Conservation (phyloP, 140 eudicot species). For the Bidens hawaiensis region DNA sequence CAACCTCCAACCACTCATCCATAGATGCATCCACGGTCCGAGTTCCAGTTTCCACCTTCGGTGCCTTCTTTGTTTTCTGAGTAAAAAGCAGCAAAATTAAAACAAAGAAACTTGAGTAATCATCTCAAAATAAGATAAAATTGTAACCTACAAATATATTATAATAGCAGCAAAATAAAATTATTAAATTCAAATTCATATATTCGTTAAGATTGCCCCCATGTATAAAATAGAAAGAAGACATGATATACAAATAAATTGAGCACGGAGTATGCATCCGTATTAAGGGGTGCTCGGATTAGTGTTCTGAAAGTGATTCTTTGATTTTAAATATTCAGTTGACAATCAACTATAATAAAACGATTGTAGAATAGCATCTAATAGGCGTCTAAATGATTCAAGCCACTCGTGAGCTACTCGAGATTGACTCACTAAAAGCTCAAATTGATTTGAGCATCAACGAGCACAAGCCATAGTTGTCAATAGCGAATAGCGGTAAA, state of each 20-base stretch:
- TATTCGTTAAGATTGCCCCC: not conserved
- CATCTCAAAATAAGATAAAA: not conserved
- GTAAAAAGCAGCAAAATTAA: constrained; percentile 9
- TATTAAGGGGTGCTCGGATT: not conserved
- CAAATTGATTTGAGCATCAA: no score
- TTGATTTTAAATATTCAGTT: not conserved
- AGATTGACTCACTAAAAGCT: no score
- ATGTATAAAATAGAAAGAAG: not conserved
- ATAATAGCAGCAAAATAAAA: no score
- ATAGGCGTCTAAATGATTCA: no score
- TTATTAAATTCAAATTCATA: not conserved
- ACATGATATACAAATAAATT: not conserved
- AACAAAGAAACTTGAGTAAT: constrained; percentile 5
- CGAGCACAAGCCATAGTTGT: no score
- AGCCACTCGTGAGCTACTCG: no score
- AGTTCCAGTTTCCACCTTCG: constrained; percentile 98
- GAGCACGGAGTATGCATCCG: not conserved
- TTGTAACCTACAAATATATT: not conserved
- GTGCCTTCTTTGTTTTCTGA: constrained; percentile 86
- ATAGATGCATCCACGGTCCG: constrained; percentile 70
- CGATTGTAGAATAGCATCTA: not conserved
- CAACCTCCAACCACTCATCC: constrained; percentile 98
- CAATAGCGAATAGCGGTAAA: no score
- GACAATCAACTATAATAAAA: not conserved
- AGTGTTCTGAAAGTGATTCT: not conserved